phyloP scores from a whole-genome alignment of 1,284 basidiomycete species.

The Austroboletus novae-zelandiae region DNA sequence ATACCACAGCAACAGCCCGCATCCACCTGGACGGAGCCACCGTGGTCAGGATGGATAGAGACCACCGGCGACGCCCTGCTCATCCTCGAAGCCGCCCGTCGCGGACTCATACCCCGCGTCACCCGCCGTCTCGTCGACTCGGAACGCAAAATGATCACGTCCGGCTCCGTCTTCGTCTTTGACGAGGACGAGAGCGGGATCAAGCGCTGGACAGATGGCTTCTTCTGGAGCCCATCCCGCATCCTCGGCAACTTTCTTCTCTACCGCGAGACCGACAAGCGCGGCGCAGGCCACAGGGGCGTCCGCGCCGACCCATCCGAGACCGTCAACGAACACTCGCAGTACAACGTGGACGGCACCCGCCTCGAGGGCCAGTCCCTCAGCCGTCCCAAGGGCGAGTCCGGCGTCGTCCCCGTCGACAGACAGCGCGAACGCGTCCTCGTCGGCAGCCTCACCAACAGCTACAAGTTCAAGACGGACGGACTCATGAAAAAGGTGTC shows the following conservation, averaged over 20 bases:
- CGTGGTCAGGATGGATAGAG: constrained; percentile 92
- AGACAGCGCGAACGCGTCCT: constrained; percentile 76
- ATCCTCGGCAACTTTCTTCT: constrained; percentile 95
- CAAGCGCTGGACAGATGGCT: constrained; percentile 98
- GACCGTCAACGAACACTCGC: constrained; percentile 32
- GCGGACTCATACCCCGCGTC: constrained; percentile 89
- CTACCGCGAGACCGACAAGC: constrained; percentile 90
- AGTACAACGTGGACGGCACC: constrained; percentile 32
- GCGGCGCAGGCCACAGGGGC: constrained; percentile 58
- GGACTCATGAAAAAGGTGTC: constrained; percentile 94
- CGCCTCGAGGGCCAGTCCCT: constrained; percentile 47
- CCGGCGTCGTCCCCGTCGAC: constrained; percentile 49
- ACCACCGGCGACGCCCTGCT: constrained; percentile 94
- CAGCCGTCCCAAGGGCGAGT: constrained; percentile 62
- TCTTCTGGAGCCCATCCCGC: constrained; percentile 86
- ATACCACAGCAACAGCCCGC: constrained; percentile 24
- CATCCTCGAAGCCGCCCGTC: constrained; percentile 90
- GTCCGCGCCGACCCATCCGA: constrained; percentile 41
- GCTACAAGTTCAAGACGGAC: constrained; percentile 86
- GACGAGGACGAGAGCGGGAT: constrained; percentile 97
- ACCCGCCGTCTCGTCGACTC: constrained; percentile 92
- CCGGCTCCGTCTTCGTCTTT: constrained; percentile 95
- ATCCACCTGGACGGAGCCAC: constrained; percentile 72
- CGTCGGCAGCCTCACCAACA: constrained; percentile 87
- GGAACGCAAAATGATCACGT: constrained; percentile 90